phyloP scores from a whole-genome alignment of 2,329 filamentous ascomycete genomes.

The Scedosporium apiospermum region DNA sequence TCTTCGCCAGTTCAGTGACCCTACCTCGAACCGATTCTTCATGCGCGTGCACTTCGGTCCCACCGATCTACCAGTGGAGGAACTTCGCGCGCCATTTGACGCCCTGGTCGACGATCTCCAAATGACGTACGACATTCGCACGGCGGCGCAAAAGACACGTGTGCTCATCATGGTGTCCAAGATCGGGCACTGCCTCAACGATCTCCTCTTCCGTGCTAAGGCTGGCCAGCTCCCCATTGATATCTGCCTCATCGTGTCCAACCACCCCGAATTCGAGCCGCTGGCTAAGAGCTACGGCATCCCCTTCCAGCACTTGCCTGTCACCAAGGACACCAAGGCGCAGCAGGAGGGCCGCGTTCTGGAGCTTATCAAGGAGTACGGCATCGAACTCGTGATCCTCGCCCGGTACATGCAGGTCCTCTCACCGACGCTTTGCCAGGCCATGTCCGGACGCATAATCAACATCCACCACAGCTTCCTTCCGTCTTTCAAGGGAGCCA shows the following conservation, averaged over 20 bases:
- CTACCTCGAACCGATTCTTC: slow-evolving; percentile 67
- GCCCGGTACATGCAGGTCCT: slow-evolving; percentile 67
- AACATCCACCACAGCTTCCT: slow-evolving; percentile 87
- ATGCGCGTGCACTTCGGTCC: slow-evolving; percentile 80
- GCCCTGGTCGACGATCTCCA: slow-evolving; percentile 52
- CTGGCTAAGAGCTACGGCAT: slow-evolving; percentile 67
- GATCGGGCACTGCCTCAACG: slow-evolving; percentile 44
- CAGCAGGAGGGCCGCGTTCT: slow-evolving; percentile 65
- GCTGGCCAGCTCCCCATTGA: slow-evolving; percentile 67
- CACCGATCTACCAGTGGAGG: slow-evolving; percentile 30
- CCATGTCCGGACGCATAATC: slow-evolving; percentile 74
- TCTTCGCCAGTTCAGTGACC: slow-evolving; percentile 76
- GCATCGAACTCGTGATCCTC: slow-evolving; percentile 70
- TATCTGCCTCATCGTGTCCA: slow-evolving; percentile 70
- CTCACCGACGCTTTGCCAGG: slow-evolving; percentile 56
- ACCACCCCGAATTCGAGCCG: slow-evolving; percentile 64
- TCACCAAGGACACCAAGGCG: slow-evolving; percentile 67
- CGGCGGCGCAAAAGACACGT: slow-evolving; percentile 59
- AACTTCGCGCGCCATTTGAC: slow-evolving; percentile 46
- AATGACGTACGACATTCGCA: slow-evolving; percentile 64
- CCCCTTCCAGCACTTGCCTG: slow-evolving; percentile 71
- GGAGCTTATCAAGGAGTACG: slow-evolving; percentile 57
- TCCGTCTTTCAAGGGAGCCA: slow-evolving; percentile 80
- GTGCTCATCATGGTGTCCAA: slow-evolving; percentile 69
- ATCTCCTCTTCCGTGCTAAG: slow-evolving; percentile 70